Evolutionary conservation across 2,329 filamentous ascomycete genomes (phyloP), one percentile per base, ranked within the genome.

Genomic region (Kalmusia sp.): DNA sequence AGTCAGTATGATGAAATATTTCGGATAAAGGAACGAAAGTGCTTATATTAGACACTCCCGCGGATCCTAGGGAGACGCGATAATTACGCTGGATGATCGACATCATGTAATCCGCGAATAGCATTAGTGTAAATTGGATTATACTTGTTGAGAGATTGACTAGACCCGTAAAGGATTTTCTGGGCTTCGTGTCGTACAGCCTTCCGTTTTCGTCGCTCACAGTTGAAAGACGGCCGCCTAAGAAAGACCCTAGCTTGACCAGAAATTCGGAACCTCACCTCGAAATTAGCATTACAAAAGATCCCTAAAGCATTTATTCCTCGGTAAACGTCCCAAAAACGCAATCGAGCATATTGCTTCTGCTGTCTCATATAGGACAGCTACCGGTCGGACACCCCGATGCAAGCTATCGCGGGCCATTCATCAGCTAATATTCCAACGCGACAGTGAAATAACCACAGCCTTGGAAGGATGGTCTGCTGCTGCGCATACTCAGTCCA

Each of bases 211-310:
- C 43, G 43, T 35, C 30, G 6, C 34, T n/a, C 14, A 17, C 19
- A 5, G 8, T 46, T 30, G n/a, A n/a, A n/a, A n/a, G n/a, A n/a
- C n/a, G n/a, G n/a, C n/a, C n/a, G n/a, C n/a, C n/a, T n/a, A n/a
- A n/a, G n/a, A 46, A 46, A 46, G 43, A 46, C 34, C 6, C 30
- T 35, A 28, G 43, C 43, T 35, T 35, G 35, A 7, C 43, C 43
- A 46, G 17, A 12, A 34, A n/a, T 21, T 17, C 30, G 43, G 43
- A 15, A 11, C 25, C 30, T 24, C 11, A 14, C 14, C 30, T 19
- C 17, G 25, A 15, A 24, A 25, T 3, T 14, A 19, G 30, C 19
- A 46, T 46, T n/a, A 46, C n/a, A 31, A 17, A 12, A 2, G 21
- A 7, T 6, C 21, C 43, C 14, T 12, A 25, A 35, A 35, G 25